phyloP scores from a whole-genome alignment of 1,284 basidiomycete species.

The Cryptococcus sp. region DNA sequence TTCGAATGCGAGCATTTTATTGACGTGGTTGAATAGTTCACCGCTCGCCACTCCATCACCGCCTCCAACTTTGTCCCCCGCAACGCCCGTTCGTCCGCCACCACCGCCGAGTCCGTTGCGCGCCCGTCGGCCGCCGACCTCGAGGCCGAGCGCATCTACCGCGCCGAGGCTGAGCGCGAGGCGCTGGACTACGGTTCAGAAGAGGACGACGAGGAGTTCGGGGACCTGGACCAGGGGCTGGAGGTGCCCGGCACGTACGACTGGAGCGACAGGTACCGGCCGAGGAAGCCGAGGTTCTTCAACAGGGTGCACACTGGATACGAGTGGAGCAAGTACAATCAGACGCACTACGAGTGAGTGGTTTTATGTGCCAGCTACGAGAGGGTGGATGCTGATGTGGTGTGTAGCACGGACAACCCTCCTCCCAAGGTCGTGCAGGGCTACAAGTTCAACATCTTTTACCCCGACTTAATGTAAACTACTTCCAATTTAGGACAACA shows the following conservation, averaged over 20 bases:
- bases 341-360: slow-evolving; percentile 93
- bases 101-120: slow-evolving; percentile 49
- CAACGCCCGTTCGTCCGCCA: slow-evolving; percentile 28
- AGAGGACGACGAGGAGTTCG: slow-evolving; percentile 66
- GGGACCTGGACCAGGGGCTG: slow-evolving; percentile 69
- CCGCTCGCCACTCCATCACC: slow-evolving; percentile 70
- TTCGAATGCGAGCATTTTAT: not conserved
- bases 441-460: slow-evolving; percentile 72
- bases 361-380: not conserved
- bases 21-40: slow-evolving; percentile 55
- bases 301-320: slow-evolving; percentile 99
- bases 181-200: slow-evolving; percentile 33
- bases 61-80: slow-evolving; percentile 74
- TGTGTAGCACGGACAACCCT: slow-evolving; percentile 69
- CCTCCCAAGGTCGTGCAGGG: slow-evolving; percentile 97
- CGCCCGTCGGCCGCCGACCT: slow-evolving; percentile 69
- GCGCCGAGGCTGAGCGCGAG: slow-evolving; percentile 55
- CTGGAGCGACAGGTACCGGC: slow-evolving; percentile 98
- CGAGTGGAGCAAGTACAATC: slow-evolving; percentile 99
- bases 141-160: slow-evolving; percentile 77
- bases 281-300: slow-evolving; percentile 98
- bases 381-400: slow-evolving; percentile 5
- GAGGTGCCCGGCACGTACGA: slow-evolving; percentile 64
- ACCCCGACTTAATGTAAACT: slow-evolving; percentile 48
- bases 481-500: not conserved